Percentiles rank a stretch among this genome's conserved stretches.
Conservation (phyloP, 805 yeast genomes). For the Barnettozyma botsteinii region DNA sequence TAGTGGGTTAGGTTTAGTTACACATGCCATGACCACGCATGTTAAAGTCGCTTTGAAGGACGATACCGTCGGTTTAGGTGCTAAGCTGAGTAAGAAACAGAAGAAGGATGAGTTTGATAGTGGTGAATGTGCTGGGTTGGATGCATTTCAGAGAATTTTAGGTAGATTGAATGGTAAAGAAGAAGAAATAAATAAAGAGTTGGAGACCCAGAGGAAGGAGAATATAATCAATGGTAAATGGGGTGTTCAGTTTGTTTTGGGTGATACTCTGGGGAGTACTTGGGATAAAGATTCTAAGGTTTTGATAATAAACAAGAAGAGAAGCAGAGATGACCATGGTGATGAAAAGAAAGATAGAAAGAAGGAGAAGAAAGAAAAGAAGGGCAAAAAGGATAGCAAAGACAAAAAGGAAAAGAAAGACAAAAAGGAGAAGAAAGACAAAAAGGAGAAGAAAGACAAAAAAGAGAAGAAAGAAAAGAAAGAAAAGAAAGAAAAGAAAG, state of each 20-base stretch:
- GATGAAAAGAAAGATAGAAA: constrained; percentile 19
- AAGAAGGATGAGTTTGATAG: constrained; percentile 65
- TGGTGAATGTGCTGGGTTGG: constrained; percentile 86
- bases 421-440: constrained; percentile 23
- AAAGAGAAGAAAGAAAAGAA: constrained; percentile 26
- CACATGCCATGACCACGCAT: constrained; percentile 69
- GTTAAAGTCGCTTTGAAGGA: constrained; percentile 78
- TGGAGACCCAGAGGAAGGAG: constrained; percentile 63
- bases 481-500: constrained; percentile 27
- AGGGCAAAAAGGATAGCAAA: constrained; percentile 27
- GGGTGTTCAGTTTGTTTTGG: constrained; percentile 84
- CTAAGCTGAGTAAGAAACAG: constrained; percentile 54
- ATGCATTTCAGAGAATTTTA: constrained; percentile 84
- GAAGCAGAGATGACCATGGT: constrained; percentile 27
- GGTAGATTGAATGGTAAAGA: constrained; percentile 89
- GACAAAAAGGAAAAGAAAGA: constrained; percentile 25
- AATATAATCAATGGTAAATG: constrained; percentile 76
- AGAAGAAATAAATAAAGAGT: constrained; percentile 53
- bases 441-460: constrained; percentile 25
- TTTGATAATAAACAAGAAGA: constrained; percentile 26
- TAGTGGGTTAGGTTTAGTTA: constrained; percentile 69
- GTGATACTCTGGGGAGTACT: constrained; percentile 77
- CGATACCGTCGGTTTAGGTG: constrained; percentile 86
- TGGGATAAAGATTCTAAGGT: constrained; percentile 60
- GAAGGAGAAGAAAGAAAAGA: constrained; percentile 23